Evolutionary conservation across 176 grass and related monocot genomes (phyloP), one percentile per base, ranked within the genome.

Genomic region (Dactylis glomerata): DNA sequence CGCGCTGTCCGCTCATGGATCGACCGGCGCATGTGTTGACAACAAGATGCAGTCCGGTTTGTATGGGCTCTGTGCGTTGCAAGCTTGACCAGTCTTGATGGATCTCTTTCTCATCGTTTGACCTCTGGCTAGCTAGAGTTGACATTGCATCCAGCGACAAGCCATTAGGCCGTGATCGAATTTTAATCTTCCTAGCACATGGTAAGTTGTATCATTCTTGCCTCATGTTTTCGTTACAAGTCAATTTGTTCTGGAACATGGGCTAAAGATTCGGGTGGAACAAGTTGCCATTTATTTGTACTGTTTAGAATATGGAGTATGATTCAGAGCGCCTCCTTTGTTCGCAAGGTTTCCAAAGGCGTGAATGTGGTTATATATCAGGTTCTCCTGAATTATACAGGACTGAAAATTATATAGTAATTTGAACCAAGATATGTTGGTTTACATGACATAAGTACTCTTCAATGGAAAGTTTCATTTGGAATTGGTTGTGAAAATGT

Each of bases 11-110:
- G 64, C 73, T 38, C 57, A 23, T 22, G 57, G 67, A 73, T 87
- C 75, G 89, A 87, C 84, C 89, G 44, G 1, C 23, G 67, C 84
- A 90, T 87, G 75, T 87, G 88, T 67, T 83, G 65, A 73, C 83
- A 74, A n/a, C 79, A 66, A 73, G 54, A 47, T 23, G 52, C 71
- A 77, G 72, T 26, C 76, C 71, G 44, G 27, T 57, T 59, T 79
- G 57, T 58, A 63, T 86, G 36, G 45, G 23, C 67, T 27, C 2
- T 79, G 80, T 38, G 5, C 67, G 74, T 26, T 51, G 24, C 58
- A 83, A 47, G 42, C 68, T 87, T 87, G 80, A 90, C 68, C 78
- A 22, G 28, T 73, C 78, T 24, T 5, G 7, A 1, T 4, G 33
- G 41, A 45, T 73, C 23, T 1, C 47, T 64, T 67, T 11, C 28